Conservation (phyloP, 2,329 filamentous ascomycete genomes). For the Colletotrichum limetticola region DNA sequence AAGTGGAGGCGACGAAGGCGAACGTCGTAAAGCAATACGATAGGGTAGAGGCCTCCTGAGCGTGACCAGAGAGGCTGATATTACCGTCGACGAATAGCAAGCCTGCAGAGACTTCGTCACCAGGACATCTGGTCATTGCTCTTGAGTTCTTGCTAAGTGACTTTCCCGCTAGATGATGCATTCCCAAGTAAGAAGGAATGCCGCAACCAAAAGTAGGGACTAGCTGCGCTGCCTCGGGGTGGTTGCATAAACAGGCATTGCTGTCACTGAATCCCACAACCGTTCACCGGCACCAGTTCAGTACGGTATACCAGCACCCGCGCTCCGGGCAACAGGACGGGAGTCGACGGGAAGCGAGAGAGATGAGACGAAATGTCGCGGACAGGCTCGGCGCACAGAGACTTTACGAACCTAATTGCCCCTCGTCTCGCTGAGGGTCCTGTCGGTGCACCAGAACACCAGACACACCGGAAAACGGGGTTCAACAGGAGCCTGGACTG, state of each 20-base stretch:
- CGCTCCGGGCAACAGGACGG: constrained; percentile 14
- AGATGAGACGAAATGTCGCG: constrained; percentile 32
- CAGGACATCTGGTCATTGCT: background rate
- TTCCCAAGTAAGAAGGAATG: constrained; percentile 3
- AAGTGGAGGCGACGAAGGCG: background rate
- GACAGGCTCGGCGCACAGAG: constrained; percentile 30
- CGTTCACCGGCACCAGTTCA: background rate
- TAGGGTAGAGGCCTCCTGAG: constrained; percentile 23
- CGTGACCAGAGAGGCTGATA: background rate
- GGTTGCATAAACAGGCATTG: constrained; percentile 20
- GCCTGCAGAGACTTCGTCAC: background rate
- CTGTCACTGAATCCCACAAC: constrained; percentile 12
- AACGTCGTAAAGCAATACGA: constrained; percentile 17
- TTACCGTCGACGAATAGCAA: background rate
- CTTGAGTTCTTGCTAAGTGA: background rate
- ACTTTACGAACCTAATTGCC: constrained; percentile 23
- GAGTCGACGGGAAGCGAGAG: constrained; percentile 24
- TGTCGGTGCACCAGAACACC: background rate
- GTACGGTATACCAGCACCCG: background rate
- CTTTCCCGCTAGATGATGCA: background rate
- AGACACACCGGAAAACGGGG: background rate
- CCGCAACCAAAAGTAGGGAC: constrained; percentile 1
- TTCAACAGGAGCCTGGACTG: background rate
- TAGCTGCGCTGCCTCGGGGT: constrained; percentile 18
- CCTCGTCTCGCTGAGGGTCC: constrained; percentile 2